Percentiles rank a stretch among this genome's conserved stretches.
These are phyloP conservation scores for Starmerella vitae DNA, from an alignment of 805 yeast genomes.

Conservation along the genomic window DNA sequence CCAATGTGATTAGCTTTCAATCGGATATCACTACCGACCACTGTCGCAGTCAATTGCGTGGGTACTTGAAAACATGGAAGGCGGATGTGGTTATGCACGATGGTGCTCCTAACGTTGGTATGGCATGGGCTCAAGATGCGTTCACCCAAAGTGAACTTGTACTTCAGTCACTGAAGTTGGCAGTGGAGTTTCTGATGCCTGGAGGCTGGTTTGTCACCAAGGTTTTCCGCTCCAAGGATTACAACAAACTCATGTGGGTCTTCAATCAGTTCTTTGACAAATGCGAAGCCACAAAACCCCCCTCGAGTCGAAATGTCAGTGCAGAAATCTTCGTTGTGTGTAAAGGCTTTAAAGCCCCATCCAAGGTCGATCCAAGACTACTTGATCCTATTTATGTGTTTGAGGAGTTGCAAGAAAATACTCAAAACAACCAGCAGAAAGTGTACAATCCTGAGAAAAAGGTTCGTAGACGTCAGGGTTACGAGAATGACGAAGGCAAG, in stretches of 20 bases:
- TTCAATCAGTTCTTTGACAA: slow-evolving; percentile 90
- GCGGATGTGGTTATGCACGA: slow-evolving; percentile 97
- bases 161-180: slow-evolving; percentile 80
- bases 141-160: slow-evolving; percentile 95
- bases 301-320: slow-evolving; percentile 96
- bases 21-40: slow-evolving; percentile 97
- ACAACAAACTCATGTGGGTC: slow-evolving; percentile 94
- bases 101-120: slow-evolving; percentile 99
- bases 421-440: slow-evolving; percentile 67
- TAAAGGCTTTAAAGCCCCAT: slow-evolving; percentile 90
- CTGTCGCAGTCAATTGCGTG: slow-evolving; percentile 86
- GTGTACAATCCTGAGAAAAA: slow-evolving; percentile 90
- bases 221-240: slow-evolving; percentile 96
- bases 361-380: slow-evolving; percentile 81
- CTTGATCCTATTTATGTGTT: slow-evolving; percentile 87
- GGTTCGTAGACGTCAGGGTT: slow-evolving; percentile 85
- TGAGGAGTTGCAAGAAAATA: slow-evolving; percentile 60
- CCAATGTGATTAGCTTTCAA: slow-evolving; percentile 86
- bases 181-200: slow-evolving; percentile 77
- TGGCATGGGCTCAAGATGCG: slow-evolving; percentile 99
- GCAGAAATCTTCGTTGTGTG: slow-evolving; percentile 98
- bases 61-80: slow-evolving; percentile 96
- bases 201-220: slow-evolving; percentile 96
- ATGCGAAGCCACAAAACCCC: slow-evolving; percentile 98
- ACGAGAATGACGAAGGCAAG: slow-evolving; percentile 70